Evolutionary conservation across 345 rosid species (phyloP).

Genomic region (Balakata baccata): DNA sequence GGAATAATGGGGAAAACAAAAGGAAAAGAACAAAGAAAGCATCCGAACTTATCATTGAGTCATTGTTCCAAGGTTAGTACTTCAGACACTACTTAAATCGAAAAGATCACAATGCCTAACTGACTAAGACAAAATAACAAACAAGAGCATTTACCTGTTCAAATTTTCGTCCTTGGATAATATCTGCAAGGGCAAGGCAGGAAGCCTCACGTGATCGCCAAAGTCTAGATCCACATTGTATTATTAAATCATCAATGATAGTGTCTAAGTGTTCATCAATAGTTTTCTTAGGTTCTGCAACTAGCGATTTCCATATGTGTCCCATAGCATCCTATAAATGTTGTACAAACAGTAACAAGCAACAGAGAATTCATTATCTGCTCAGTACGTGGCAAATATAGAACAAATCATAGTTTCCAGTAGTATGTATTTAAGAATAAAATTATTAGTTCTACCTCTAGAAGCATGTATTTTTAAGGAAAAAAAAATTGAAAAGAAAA

Average conservation of each 20-base stretch:
- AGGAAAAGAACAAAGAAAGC: neutral
- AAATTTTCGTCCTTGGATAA: conserved; percentile 86
- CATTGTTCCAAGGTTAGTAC: neutral
- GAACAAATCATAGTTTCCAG: neutral
- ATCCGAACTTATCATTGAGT: neutral
- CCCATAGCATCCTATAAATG: conserved; percentile 84
- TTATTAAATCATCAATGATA: conserved; percentile 73
- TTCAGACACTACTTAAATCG: neutral
- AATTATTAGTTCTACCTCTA: neutral
- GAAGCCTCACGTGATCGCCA: conserved; percentile 98
- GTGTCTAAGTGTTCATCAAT: conserved; percentile 79
- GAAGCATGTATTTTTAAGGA: neutral
- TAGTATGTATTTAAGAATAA: neutral
- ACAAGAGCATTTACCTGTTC: conserved; percentile 57
- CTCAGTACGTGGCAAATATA: neutral
- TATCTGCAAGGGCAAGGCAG: conserved; percentile 90
- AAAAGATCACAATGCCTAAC: neutral
- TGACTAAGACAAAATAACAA: neutral
- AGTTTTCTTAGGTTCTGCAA: conserved; percentile 73
- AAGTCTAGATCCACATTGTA: conserved; percentile 84
- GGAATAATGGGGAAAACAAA: neutral
- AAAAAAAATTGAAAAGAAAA: neutral
- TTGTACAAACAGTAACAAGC: conserved; percentile 24
- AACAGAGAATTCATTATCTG: neutral
- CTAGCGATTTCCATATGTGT: conserved; percentile 91